Percentiles rank a stretch among this genome's conserved stretches.
phyloP scores from a whole-genome alignment of 306 rosid genomes.

The Calophaca sinica region DNA sequence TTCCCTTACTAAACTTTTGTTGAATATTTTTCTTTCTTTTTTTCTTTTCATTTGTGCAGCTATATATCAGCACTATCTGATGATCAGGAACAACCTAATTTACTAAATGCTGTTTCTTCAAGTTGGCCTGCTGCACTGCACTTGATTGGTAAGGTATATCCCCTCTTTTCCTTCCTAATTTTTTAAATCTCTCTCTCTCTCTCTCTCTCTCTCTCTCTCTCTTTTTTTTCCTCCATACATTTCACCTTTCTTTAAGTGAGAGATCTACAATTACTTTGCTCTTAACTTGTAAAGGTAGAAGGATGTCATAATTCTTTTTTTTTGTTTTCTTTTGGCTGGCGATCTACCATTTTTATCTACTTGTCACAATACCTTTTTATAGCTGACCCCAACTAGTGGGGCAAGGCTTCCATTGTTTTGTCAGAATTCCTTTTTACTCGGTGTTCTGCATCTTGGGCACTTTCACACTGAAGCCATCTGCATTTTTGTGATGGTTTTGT shows the following conservation, averaged over 20 bases:
- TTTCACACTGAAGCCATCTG: slow-evolving; percentile 24
- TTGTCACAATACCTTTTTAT: slow-evolving; percentile 1
- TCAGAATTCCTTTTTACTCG: background rate
- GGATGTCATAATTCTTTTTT: slow-evolving; percentile 20
- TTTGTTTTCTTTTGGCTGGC: slow-evolving; percentile 5
- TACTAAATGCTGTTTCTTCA: slow-evolving; percentile 71
- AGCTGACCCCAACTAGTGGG: background rate
- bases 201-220: background rate
- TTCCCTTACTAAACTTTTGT: background rate
- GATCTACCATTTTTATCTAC: background rate
- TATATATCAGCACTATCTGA: slow-evolving; percentile 92
- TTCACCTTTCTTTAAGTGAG: slow-evolving; percentile 19
- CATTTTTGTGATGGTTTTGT: slow-evolving; percentile 10
- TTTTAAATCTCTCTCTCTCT: background rate
- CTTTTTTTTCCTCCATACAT: background rate
- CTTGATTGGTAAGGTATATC: slow-evolving; percentile 91
- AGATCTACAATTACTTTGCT: slow-evolving; percentile 14
- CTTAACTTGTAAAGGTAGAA: slow-evolving; percentile 27
- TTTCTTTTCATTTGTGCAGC: slow-evolving; percentile 56
- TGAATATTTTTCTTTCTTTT: background rate
- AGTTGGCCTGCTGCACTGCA: slow-evolving; percentile 95
- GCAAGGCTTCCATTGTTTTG: background rate
- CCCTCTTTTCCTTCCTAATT: slow-evolving; percentile 32
- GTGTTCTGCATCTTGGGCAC: background rate
- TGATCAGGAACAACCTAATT: slow-evolving; percentile 61